These are phyloP conservation scores for Botrytis squamosa DNA, from an alignment of 2,329 filamentous ascomycete genomes.

Conservation along the genomic window DNA sequence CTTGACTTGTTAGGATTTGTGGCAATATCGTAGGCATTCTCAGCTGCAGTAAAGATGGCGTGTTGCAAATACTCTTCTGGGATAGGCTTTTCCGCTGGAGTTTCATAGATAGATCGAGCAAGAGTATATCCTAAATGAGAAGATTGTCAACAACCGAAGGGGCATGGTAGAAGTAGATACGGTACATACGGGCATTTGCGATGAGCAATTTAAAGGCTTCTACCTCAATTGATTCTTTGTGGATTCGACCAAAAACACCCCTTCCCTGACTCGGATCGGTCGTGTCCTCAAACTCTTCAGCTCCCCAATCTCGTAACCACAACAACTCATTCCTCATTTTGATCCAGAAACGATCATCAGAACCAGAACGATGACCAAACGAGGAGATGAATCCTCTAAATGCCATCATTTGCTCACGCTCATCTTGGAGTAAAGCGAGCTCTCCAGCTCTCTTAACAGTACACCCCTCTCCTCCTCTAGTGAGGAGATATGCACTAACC, in stretches of 20 bases:
- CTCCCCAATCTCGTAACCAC: constrained; percentile 74
- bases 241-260: constrained; percentile 55
- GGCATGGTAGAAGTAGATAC: constrained; percentile 10
- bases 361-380: constrained; percentile 46
- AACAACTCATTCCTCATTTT: constrained; percentile 62
- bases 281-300: constrained; percentile 45
- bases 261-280: constrained; percentile 45
- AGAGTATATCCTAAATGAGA: constrained; percentile 55
- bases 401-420: constrained; percentile 62
- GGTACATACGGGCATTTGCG: constrained; percentile 55
- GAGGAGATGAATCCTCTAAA: constrained; percentile 49
- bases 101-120: constrained; percentile 61
- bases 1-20: constrained; percentile 76
- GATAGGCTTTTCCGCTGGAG: constrained; percentile 50
- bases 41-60: constrained; percentile 60
- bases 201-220: constrained; percentile 70
- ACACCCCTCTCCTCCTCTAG: constrained; percentile 49
- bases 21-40: constrained; percentile 76
- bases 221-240: constrained; percentile 61
- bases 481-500: constrained; percentile 58
- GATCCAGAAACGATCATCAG: constrained; percentile 64
- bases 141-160: neutral
- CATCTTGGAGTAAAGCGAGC: constrained; percentile 61
- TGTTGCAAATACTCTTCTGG: constrained; percentile 53
- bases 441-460: constrained; percentile 58